Evolutionary conservation across 805 yeast genomes (phyloP).

Genomic region (Saccharomycopsis fodiens): DNA sequence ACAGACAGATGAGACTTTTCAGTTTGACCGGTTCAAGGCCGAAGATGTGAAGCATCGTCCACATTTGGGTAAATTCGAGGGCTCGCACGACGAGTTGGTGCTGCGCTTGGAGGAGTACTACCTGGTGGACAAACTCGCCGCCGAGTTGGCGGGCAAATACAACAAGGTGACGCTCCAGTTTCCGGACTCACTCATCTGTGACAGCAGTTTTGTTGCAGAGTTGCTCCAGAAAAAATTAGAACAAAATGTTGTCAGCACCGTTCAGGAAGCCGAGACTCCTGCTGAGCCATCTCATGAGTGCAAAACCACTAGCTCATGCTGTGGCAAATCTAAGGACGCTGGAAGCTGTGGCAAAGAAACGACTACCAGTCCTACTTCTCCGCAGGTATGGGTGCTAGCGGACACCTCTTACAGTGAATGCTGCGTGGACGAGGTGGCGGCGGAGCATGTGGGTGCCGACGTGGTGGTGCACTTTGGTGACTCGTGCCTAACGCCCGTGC

Average conservation of each 20-base stretch:
- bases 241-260: neutral
- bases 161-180: constrained; percentile 74
- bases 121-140: constrained; percentile 40
- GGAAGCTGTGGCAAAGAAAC: neutral
- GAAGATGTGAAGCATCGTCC: constrained; percentile 6
- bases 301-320: neutral
- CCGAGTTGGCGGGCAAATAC: constrained; percentile 33
- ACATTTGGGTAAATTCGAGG: constrained; percentile 11
- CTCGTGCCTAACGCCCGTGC: constrained; percentile 80
- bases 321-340: neutral
- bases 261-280: no score
- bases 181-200: constrained; percentile 74
- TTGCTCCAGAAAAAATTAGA: constrained; percentile 34
- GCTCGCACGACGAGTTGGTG: constrained; percentile 3
- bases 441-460: constrained; percentile 84
- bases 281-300: no score
- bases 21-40: constrained; percentile 31
- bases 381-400: constrained; percentile 71
- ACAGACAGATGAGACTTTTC: constrained; percentile 40
- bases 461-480: constrained; percentile 90
- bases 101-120: constrained; percentile 42
- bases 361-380: constrained; percentile 1
- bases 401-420: constrained; percentile 95
- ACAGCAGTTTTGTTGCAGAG: constrained; percentile 65
- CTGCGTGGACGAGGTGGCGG: constrained; percentile 95